Evolutionary conservation across 202 grass and related monocot species (phyloP).

Genomic region (Zoysia matrella): DNA sequence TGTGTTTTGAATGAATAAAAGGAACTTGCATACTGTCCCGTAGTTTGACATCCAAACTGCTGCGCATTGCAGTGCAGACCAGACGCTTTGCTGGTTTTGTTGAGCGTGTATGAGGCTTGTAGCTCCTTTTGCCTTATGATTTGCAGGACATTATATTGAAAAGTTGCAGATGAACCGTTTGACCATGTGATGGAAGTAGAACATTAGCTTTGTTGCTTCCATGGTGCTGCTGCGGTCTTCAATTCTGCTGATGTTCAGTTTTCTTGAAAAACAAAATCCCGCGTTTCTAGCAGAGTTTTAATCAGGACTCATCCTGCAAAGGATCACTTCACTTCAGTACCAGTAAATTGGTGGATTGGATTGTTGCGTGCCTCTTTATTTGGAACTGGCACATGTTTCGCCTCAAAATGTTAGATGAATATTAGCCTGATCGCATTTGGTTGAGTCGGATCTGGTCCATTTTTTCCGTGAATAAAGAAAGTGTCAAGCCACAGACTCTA

Average conservation of each 20-base stretch:
- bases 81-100: slow-evolving; percentile 44
- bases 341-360: not conserved
- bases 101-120: slow-evolving; percentile 45
- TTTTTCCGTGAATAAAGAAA: not conserved
- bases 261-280: not conserved
- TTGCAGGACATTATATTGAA: slow-evolving; percentile 33
- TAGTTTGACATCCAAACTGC: slow-evolving; percentile 28
- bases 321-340: not conserved
- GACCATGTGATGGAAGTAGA: slow-evolving; percentile 11
- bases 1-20: slow-evolving; percentile 74
- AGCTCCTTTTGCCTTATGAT: slow-evolving; percentile 61
- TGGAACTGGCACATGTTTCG: not conserved
- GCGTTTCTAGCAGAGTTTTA: too few relatives aligned
- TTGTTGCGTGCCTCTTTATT: not conserved
- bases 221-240: not conserved
- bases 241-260: too few relatives aligned
- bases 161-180: not conserved
- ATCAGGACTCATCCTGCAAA: too few relatives aligned
- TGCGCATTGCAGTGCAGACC: slow-evolving; percentile 25
- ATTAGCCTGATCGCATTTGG: not conserved
- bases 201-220: not conserved
- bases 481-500: not conserved
- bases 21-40: not conserved
- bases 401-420: not conserved
- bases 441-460: not conserved